Evolutionary conservation across 2,329 filamentous ascomycete species (phyloP), one percentile per base, ranked within the genome.

Genomic region (Monosporascus sp.): DNA sequence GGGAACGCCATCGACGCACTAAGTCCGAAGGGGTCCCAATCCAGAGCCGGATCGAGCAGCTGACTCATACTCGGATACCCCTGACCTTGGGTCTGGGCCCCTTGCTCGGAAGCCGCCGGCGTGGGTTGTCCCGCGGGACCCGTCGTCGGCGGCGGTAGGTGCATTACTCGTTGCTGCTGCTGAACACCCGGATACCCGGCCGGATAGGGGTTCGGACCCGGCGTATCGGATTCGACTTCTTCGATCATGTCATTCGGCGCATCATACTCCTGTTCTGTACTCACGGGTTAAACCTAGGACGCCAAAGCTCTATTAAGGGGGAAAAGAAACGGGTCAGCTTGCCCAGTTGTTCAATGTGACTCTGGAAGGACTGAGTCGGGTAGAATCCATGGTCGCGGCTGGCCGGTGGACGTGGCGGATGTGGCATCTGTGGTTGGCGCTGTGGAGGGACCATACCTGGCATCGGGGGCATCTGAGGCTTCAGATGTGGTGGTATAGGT

Each of bases 1-100:
- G 91, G 91, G 65, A 96, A 96, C 60, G 93, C 89, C 93, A 96
- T 96, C 73, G 90, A 96, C 37, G 92, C 92, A 54, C 89, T 93
- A 50, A 97, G 77, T 14, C 92, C 92, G 65, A 97, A 97, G 1
- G 93, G 93, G 70, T 97, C 92, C 71, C 91, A 90, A 67, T 97
- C 92, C 48, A 96, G 77, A 73, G 91, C 89, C 18, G 91, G 88
- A 65, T 97, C 92, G 43, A 84, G 69, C 7, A 84, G 69, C 63
- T 83, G 79, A 4, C 79, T 81, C 81, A 84, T 83, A 20, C 80
- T 80, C 6, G 80, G 80, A 67, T 90, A 96, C 15, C 65, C 65
- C 54, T 66, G 67, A 7, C 63, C 65, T 49, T 68, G 64, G 11
- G 64, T 64, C 44, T 68, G 66, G 25, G 57, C 62, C n/a, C 60